Percentiles rank a stretch among this genome's conserved stretches.
These are phyloP conservation scores for Epichloe sp. DNA, from an alignment of 2,329 filamentous ascomycete species.

Conservation along the genomic window DNA sequence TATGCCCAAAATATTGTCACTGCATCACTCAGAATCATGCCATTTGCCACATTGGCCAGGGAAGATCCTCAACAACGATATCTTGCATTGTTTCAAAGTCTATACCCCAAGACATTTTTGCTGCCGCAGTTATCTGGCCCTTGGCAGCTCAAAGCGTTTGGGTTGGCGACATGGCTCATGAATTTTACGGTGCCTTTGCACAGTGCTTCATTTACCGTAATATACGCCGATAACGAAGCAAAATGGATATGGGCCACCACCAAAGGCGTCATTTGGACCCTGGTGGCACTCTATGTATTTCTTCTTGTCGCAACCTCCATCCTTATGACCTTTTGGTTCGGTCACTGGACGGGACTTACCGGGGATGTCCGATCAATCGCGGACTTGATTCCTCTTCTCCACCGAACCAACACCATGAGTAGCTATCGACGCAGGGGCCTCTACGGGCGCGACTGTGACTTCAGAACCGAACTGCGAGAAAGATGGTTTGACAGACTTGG, in stretches of 20 bases:
- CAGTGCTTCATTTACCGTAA: constrained; percentile 59
- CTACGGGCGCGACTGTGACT: constrained; percentile 35
- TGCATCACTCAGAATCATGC: constrained; percentile 62
- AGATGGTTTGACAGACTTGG: constrained; percentile 61
- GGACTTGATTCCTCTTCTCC: constrained; percentile 65
- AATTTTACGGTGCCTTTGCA: constrained; percentile 73
- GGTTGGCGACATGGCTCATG: constrained; percentile 61
- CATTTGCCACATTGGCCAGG: constrained; percentile 66
- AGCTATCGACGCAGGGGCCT: constrained; percentile 59
- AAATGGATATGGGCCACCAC: constrained; percentile 70
- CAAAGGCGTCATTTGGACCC: constrained; percentile 64
- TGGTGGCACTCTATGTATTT: constrained; percentile 60
- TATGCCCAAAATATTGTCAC: constrained; percentile 65
- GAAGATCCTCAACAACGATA: constrained; percentile 44
- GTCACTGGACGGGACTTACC: constrained; percentile 57
- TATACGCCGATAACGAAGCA: constrained; percentile 35
- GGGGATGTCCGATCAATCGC: constrained; percentile 80
- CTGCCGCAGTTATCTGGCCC: constrained; percentile 48
- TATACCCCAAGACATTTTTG: constrained; percentile 59
- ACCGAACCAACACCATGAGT: constrained; percentile 63
- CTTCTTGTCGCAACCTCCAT: constrained; percentile 40
- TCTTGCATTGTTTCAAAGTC: constrained; percentile 51
- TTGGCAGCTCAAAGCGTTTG: constrained; percentile 51
- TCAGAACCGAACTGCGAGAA: constrained; percentile 38
- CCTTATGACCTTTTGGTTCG: constrained; percentile 51